Base-by-base conservation (phyloP, 495 filamentous ascomycete genomes). In the Astrothelium macrocarpum region DNA sequence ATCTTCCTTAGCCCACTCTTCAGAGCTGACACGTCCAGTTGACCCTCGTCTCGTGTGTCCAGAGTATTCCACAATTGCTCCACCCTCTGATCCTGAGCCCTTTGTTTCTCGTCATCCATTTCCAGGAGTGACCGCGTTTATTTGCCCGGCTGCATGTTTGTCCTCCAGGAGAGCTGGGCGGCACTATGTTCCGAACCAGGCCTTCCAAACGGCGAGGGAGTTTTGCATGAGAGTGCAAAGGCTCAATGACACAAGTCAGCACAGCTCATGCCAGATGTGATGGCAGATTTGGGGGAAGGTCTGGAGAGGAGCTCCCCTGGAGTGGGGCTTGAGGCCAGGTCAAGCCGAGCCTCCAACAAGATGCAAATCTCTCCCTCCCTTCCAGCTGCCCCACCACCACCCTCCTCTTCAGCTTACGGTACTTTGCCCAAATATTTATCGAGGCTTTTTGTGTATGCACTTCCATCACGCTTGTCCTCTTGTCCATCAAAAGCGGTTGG, bases 1-100 rank as follows among this genome's bases (percentile, higher is more conserved):
- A 97, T 90, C 73, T 86, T 88, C 73, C 78, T 85, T 65, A 98
- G 74, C 16, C 95, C 94, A 73, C 84, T 88, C 75, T 90, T 89
- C 64, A 98, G 76, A 20, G 85, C 90, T 71, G 85, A 85, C 60
- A 90, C 76, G 76, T 97, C 91, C 65, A 98, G 77, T 72, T 88
- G 83, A 36, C 91, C 90, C 63, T 87, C 84, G 43, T 82, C 81
- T 64, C 82, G 82, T 59, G 86, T 86, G 72, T 95, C 92, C 66
- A 98, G 80, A 61, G 81, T 84, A 64, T 75, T 76, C 91, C 91
- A 97, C 65, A 97, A 82, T 70, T 82, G 80, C 72, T 88, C 87
- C 67, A 95, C 82, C 68, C 92, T 81, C 71, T 82, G 80, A 71
- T 95, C 89, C 69, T 86, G 84, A 74, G 88, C 79, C 71, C 85